Evolutionary conservation across 2,329 filamentous ascomycete species (phyloP), one percentile per base, ranked within the genome.

Genomic region (Xylaria multiplex): DNA sequence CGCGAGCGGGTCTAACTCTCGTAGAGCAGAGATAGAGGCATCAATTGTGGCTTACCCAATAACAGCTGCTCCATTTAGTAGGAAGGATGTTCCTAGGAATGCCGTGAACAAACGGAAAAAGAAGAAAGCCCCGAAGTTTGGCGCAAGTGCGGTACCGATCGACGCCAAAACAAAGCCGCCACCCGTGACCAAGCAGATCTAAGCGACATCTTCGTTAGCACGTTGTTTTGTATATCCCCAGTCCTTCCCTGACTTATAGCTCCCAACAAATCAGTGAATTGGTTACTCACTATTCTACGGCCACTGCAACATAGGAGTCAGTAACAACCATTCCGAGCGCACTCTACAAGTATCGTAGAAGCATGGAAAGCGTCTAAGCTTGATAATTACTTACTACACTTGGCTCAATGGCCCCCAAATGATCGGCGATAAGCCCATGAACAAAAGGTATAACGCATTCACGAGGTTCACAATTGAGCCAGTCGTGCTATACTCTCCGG

Each of bases 321-420:
- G 59, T 27, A 27, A 50, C 42, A 7, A 19, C 37, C 14, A 30
- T 11, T 43, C 32, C 16, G 35, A 55, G 8, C 22, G 32, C 37
- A 8, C 14, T 30, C 14, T 56, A 6, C 22, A 37, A 6, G 42
- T 32, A 6, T 42, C 13, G 14, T 6, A 4, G 27, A 49, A 40
- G 19, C 14, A 30, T 48, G 11, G 2, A 37, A 35, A 22, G 16
- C 19, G 19, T 11, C 14, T 30, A 16, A 22, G 14, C n/a, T 1
- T 0, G 42, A 19, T 24, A 8, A 45, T 35, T 40, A 56, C 64
- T 56, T 66, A 66, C 64, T 87, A 89, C 0, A 90, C 84, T 69
- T 89, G 86, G 69, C 89, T 91, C 65, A 92, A 80, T 0, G 91
- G 91, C 0, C 91, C 90, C 85, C 90, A 94, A 60, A 93, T 85